These are phyloP conservation scores for Platismatia glauca DNA, from an alignment of 495 filamentous ascomycete species.

Conservation along the genomic window DNA sequence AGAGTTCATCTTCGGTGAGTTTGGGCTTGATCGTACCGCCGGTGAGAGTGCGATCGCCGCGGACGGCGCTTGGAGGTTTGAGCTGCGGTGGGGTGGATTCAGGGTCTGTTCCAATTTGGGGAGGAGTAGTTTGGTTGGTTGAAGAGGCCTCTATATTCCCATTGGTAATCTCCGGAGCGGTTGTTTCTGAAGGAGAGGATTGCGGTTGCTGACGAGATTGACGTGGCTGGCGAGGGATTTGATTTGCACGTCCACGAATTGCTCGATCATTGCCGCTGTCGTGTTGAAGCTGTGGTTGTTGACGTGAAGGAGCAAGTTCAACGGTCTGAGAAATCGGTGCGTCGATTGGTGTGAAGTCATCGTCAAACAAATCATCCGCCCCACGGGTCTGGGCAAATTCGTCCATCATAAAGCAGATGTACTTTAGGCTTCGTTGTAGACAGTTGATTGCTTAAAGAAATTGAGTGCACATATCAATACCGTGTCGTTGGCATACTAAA, in stretches of 20 bases:
- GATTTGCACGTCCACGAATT: constrained; percentile 2
- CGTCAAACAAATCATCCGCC: constrained; percentile 61
- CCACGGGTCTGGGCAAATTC: constrained; percentile 58
- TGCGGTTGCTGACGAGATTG: not conserved
- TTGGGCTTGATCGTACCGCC: constrained; percentile 56
- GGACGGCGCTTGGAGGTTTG: constrained; percentile 45
- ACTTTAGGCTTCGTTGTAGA: no score
- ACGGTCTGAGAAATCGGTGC: constrained; percentile 29
- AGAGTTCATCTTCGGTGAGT: constrained; percentile 60
- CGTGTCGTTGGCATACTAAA: not conserved
- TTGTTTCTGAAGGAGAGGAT: not conserved
- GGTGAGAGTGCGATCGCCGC: constrained; percentile 60
- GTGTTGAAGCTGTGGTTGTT: not conserved
- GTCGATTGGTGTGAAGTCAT: constrained; percentile 58
- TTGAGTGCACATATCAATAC: not conserved
- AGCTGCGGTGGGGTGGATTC: constrained; percentile 3
- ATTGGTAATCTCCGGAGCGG: not conserved
- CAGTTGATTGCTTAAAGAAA: no score
- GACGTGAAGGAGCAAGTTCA: not conserved
- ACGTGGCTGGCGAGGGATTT: not conserved
- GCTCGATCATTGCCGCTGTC: not conserved
- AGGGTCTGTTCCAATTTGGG: not conserved
- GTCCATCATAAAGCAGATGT: constrained; percentile 26
- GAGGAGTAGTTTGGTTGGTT: not conserved
- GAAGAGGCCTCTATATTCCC: not conserved